A percentile compares a stretch with the other conserved stretches of the same genome.
These are phyloP conservation scores for Acanthamoeba triangularis DNA, from an alignment of 208 protist species.

Conservation along the genomic window DNA sequence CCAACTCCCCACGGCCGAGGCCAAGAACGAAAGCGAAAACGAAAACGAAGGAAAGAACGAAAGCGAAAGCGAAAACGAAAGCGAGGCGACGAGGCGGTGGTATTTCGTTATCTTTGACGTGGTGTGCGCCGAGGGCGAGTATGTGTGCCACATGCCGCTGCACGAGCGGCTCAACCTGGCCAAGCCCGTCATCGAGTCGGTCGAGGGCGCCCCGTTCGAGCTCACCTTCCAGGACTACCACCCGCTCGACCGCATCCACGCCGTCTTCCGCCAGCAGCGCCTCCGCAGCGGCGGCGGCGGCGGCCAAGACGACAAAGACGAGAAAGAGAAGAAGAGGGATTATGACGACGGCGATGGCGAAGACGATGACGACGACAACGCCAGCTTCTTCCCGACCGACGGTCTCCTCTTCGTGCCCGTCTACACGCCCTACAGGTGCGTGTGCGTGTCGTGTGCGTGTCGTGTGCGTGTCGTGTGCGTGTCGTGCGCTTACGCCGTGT, in stretches of 20 bases:
- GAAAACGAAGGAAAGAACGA: background rate
- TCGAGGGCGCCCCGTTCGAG: slow-evolving; percentile 19
- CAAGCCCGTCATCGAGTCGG: slow-evolving; percentile 4
- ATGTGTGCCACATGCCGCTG: slow-evolving; percentile 61
- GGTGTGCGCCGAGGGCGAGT: slow-evolving; percentile 36
- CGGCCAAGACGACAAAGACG: background rate
- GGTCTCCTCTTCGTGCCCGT: slow-evolving; percentile 50
- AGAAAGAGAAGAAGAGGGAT: background rate
- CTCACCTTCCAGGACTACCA: slow-evolving; percentile 52
- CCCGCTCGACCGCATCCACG: slow-evolving; percentile 25
- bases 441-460: background rate
- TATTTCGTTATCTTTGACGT: slow-evolving; percentile 64
- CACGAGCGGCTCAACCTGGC: slow-evolving; percentile 54
- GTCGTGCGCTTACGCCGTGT: background rate
- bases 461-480: background rate
- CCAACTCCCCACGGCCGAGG: background rate
- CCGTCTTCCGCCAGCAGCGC: slow-evolving; percentile 7
- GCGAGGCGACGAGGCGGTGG: background rate
- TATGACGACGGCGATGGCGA: background rate
- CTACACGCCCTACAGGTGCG: slow-evolving; percentile 61
- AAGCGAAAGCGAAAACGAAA: background rate
- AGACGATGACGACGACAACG: background rate
- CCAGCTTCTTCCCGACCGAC: slow-evolving; percentile 29
- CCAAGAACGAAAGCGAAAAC: background rate
- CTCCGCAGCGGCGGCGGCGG: background rate